Conservation (phyloP, 495 filamentous ascomycete genomes). For the Cercophora sp. region DNA sequence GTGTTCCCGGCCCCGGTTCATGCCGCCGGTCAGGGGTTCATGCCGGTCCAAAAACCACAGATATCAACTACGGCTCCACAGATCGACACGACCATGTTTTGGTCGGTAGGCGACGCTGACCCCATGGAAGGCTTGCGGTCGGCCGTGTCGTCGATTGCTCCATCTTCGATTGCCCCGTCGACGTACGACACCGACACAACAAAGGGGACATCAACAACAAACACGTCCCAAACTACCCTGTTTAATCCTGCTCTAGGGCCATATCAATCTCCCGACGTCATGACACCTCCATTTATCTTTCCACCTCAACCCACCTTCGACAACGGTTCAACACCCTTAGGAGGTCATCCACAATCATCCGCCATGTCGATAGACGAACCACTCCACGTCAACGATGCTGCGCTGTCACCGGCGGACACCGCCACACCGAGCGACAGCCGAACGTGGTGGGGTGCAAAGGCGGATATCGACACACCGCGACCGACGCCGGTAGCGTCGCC, state of each 20-base stretch:
- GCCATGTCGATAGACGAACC: conserved; percentile 25
- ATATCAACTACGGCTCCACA: conserved; percentile 4
- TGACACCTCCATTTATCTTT: conserved; percentile 17
- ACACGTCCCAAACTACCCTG: conserved; percentile 28
- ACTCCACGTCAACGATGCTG: background rate
- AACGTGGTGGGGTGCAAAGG: conserved; percentile 22
- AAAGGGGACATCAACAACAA: conserved; percentile 20
- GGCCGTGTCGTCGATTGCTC: no score
- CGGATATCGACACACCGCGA: conserved; percentile 10
- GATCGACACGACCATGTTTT: conserved; percentile 24
- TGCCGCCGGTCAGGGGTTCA: conserved; percentile 1
- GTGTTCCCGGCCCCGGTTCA: conserved; percentile 12
- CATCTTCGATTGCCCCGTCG: conserved; percentile 22
- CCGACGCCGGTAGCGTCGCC: conserved; percentile 17
- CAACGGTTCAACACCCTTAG: conserved; percentile 2
- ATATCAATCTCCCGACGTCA: conserved; percentile 11
- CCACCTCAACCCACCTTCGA: conserved; percentile 13
- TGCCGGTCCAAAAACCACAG: conserved; percentile 14
- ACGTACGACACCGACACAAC: conserved; percentile 18
- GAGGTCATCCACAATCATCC: background rate
- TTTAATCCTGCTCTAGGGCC: conserved; percentile 13
- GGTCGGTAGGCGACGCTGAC: conserved; percentile 17
- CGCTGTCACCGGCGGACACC: conserved; percentile 12
- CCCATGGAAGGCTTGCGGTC: no score
- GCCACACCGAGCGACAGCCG: conserved; percentile 8